Conservation (phyloP, 129 eudicot genomes). For the Oenanthe sinensis region DNA sequence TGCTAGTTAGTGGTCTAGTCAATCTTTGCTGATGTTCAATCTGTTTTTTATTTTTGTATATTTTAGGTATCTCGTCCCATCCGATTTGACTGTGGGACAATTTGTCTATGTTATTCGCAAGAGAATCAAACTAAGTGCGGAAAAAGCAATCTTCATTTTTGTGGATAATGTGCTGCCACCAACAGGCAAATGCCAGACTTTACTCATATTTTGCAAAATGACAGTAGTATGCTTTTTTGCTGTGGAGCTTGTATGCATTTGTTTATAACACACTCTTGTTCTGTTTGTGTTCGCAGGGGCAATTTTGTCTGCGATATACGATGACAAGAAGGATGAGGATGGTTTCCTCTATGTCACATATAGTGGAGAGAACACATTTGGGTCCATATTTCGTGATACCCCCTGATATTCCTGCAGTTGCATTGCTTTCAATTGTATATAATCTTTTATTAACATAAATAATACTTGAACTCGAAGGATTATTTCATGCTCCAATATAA, state of each 20-base stretch:
- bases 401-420: background rate
- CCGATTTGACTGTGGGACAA: conserved; percentile 93
- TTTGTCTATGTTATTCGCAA: conserved; percentile 90
- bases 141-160: conserved; percentile 86
- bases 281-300: conserved; percentile 36
- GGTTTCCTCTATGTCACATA: conserved; percentile 66
- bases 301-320: conserved; percentile 64
- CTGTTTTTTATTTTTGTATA: background rate
- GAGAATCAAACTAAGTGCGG: conserved; percentile 87
- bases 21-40: background rate
- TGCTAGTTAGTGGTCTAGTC: background rate
- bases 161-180: conserved; percentile 83
- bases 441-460: background rate
- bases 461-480: background rate
- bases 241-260: background rate
- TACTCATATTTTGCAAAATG: background rate
- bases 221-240: background rate
- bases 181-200: conserved; percentile 40
- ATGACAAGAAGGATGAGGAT: conserved; percentile 68
- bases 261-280: background rate
- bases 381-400: conserved; percentile 13
- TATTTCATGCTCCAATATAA: background rate
- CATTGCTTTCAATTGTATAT: conserved; percentile 5
- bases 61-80: conserved; percentile 86
- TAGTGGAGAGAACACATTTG: conserved; percentile 69